phyloP scores from a whole-genome alignment of 73 alveolate genomes.

The Symbiodinium natans region DNA sequence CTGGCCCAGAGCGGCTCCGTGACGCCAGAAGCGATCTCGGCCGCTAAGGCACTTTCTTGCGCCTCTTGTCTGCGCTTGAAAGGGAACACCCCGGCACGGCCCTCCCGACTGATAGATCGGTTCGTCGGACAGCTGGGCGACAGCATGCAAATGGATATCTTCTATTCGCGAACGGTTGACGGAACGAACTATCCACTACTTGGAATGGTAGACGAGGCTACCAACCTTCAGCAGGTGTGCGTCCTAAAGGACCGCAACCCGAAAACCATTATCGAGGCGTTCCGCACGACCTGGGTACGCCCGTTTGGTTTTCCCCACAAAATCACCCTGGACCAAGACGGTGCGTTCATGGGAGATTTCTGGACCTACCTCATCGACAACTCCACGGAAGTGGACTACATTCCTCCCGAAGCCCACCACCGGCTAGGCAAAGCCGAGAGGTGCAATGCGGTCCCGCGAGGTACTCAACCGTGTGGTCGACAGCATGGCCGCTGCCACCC shows the following conservation, averaged over 20 bases:
- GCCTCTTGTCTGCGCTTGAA: not conserved
- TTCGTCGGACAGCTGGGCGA: not conserved
- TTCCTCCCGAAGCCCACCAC: not conserved
- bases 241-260: not conserved
- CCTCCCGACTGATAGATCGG: not conserved
- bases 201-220: not conserved
- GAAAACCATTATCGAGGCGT: not conserved
- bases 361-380: conserved; percentile 7
- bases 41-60: not conserved
- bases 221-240: not conserved
- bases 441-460: conserved; percentile 9
- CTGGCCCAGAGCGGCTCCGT: not conserved
- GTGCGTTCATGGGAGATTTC: not conserved
- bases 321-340: not conserved
- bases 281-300: not conserved
- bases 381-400: not conserved
- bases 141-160: not conserved
- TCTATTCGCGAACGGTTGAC: not conserved
- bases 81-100: not conserved
- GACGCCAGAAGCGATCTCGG: not conserved
- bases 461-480: not conserved
- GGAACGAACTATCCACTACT: not conserved
- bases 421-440: conserved; percentile 10
- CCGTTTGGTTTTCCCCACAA: not conserved
- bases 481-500: not conserved